phyloP scores from a whole-genome alignment of 2,329 filamentous ascomycete species.

The Apiospora saccharicola region DNA sequence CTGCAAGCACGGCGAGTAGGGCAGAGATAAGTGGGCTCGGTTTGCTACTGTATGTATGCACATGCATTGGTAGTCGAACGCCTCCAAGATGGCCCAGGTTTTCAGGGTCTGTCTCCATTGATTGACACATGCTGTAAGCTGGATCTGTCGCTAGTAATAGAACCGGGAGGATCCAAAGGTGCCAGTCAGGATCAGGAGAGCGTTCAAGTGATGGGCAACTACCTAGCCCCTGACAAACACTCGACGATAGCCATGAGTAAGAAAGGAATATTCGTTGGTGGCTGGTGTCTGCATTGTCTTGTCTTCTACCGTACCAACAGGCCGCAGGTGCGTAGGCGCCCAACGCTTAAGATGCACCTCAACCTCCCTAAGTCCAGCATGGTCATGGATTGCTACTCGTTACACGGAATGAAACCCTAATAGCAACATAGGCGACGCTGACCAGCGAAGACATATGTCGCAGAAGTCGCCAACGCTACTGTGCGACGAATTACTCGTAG shows the following conservation, averaged over 20 bases:
- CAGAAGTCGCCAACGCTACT: conserved; percentile 2
- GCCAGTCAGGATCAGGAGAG: background rate
- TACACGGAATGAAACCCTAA: background rate
- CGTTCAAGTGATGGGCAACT: background rate
- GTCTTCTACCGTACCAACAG: background rate
- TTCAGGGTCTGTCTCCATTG: conserved; percentile 7
- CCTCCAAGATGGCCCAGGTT: background rate
- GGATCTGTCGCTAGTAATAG: background rate
- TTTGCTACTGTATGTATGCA: background rate
- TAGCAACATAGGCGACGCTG: background rate
- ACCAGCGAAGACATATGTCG: background rate
- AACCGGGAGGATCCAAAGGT: background rate
- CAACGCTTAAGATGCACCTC: conserved; percentile 7
- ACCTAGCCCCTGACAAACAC: background rate
- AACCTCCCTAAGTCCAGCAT: background rate
- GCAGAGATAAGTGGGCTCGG: conserved; percentile 14
- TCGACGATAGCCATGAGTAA: background rate
- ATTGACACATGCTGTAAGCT: conserved; percentile 12
- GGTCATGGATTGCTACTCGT: background rate
- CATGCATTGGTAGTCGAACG: conserved; percentile 7
- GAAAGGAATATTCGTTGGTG: background rate
- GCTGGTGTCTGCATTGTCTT: background rate
- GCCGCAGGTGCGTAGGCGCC: background rate
- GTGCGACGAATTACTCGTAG: conserved; percentile 4
- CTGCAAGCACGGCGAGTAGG: conserved; percentile 16